Evolutionary conservation across 1,284 basidiomycete genomes (phyloP), one percentile per base, ranked within the genome.

Genomic region (Veloboletus limbatus): DNA sequence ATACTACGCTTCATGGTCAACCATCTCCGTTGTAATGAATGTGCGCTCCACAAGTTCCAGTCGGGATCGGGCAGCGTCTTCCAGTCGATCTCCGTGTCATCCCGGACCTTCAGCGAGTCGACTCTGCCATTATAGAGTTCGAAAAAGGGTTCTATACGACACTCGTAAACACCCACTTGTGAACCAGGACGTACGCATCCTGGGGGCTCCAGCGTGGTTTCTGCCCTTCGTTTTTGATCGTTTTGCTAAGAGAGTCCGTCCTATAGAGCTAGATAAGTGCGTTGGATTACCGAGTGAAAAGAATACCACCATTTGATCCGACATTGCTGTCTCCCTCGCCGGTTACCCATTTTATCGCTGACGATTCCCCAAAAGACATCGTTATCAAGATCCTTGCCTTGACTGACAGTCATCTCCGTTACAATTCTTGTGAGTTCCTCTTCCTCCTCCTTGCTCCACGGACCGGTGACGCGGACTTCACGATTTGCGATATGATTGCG

Each of bases 21-120:
- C 87, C 87, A 91, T 39, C 87, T 81, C 31, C 85, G 74, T 54
- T 89, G 87, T 26, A 91, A 68, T 11, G 76, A 72, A 56, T 89
- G 86, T 0, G 85, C 77, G 62, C 86, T 89, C 85, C 85, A 90
- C n/a, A 85, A 59, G 56, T 90, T 88, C 88, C 88, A 90, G 47
- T 82, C 74, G 20, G 78, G 61, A 61, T 91, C 87, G 2, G 76
- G 69, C 18, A 90, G 70, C 14, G 73, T 74, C 62, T 88, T 89
- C 88, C 88, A 91, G 56, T 88, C 83, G 43, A 91, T 85, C 58
- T 90, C 88, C n/a, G 78, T 85, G 55, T 91, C 88, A 57, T 91
- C 84, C 41, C 76, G 73, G 30, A 90, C 82, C 47, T 82, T 76
- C 40, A 89, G 65, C 0, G 85, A 81, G 54, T 84, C 83, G 36